Conservation (phyloP, 768 basidiomycete genomes). For the Tricholoma hemisulphureum region DNA sequence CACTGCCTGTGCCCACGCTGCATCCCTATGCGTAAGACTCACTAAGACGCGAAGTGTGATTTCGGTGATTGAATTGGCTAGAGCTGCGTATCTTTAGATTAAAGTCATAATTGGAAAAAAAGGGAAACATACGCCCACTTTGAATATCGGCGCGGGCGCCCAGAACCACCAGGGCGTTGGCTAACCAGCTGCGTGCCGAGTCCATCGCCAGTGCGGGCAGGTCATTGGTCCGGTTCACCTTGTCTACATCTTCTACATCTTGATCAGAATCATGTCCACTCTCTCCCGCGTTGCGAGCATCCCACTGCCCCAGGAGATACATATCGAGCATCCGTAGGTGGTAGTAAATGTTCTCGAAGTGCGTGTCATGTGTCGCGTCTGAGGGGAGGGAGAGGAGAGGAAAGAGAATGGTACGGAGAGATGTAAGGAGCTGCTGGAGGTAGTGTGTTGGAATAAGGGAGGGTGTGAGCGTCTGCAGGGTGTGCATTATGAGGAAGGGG, state of each 20-base stretch:
- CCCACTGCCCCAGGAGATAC: conserved; percentile 62
- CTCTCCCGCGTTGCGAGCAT: conserved; percentile 6
- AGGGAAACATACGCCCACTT: conserved; percentile 20
- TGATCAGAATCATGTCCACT: conserved; percentile 3
- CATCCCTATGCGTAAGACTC: conserved; percentile 64
- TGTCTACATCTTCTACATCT: conserved; percentile 3
- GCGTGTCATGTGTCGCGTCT: conserved; percentile 18
- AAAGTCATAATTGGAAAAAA: conserved; percentile 9
- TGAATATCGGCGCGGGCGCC: conserved; percentile 48
- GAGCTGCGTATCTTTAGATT: background rate
- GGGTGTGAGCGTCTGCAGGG: conserved; percentile 50
- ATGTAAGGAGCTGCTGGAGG: conserved; percentile 34
- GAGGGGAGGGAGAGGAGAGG: conserved; percentile 35
- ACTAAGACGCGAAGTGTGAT: conserved; percentile 65
- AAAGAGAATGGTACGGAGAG: conserved; percentile 26
- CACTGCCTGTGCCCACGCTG: conserved; percentile 54
- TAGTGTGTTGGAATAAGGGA: conserved; percentile 34
- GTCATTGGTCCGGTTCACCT: conserved; percentile 3
- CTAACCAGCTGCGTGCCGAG: conserved; percentile 34
- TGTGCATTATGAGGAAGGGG: conserved; percentile 50
- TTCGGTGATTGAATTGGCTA: conserved; percentile 48
- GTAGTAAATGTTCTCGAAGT: conserved; percentile 48
- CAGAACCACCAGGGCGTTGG: conserved; percentile 48
- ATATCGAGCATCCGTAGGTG: conserved; percentile 62
- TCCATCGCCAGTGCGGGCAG: conserved; percentile 37